Conservation (phyloP, 2,329 filamentous ascomycete species). For the Arthroderma sp. region DNA sequence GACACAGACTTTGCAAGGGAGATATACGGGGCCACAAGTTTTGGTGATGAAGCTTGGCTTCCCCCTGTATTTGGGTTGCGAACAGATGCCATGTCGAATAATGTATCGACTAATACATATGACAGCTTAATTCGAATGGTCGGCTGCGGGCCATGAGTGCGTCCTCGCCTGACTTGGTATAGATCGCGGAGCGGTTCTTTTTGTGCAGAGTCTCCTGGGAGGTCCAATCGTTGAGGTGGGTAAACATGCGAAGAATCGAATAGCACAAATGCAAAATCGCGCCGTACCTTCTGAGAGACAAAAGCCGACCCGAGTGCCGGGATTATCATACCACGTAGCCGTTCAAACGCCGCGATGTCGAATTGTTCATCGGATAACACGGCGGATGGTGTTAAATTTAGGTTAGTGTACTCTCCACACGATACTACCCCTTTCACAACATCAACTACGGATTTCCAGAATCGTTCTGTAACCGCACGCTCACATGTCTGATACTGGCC, state of each 20-base stretch:
- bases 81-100: slow-evolving; percentile 55
- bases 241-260: slow-evolving; percentile 78
- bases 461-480: slow-evolving; percentile 37
- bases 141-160: slow-evolving; percentile 56
- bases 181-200: slow-evolving; percentile 49
- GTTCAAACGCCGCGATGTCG: slow-evolving; percentile 63
- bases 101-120: slow-evolving; percentile 67
- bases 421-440: slow-evolving; percentile 58
- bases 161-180: slow-evolving; percentile 54
- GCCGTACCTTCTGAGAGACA: slow-evolving; percentile 56
- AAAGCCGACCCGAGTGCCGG: slow-evolving; percentile 55
- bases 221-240: slow-evolving; percentile 43
- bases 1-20: slow-evolving; percentile 63
- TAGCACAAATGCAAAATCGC: slow-evolving; percentile 59
- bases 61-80: slow-evolving; percentile 32
- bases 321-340: slow-evolving; percentile 56
- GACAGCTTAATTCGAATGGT: slow-evolving; percentile 59
- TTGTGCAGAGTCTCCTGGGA: slow-evolving; percentile 34
- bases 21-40: slow-evolving; percentile 32
- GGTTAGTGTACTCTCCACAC: slow-evolving; percentile 46
- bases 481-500: slow-evolving; percentile 26
- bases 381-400: slow-evolving; percentile 30
- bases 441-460: slow-evolving; percentile 59
- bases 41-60: slow-evolving; percentile 16
- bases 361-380: slow-evolving; percentile 63